Evolutionary conservation across 176 grass and related monocot genomes (phyloP).

Genomic region (Tillandsia fasciculata): DNA sequence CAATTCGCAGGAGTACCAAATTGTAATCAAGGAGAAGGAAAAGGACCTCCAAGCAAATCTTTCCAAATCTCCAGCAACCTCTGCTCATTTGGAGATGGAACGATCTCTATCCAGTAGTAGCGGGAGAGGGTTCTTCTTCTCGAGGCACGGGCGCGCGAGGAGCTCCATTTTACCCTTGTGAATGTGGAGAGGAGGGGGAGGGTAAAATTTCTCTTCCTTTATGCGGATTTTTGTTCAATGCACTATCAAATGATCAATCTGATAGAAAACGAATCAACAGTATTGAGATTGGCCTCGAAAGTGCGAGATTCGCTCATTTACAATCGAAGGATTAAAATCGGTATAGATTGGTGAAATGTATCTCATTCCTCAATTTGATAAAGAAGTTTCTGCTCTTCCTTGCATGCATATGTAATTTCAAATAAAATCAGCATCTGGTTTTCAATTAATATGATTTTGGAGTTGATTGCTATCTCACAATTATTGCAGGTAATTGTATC

Average conservation of each 20-base stretch:
- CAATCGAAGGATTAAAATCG: too few species aligned
- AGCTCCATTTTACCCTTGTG: constrained; percentile 48
- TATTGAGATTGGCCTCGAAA: neutral
- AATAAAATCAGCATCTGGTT: too few species aligned
- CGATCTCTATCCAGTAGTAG: constrained; percentile 14
- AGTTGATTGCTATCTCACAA: too few species aligned
- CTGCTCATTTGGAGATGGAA: constrained; percentile 14
- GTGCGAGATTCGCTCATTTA: neutral
- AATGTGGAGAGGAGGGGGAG: neutral
- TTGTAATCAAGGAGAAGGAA: constrained; percentile 11
- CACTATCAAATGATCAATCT: too few species aligned
- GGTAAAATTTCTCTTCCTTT: neutral
- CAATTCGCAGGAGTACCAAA: constrained; percentile 30
- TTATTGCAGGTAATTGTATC: too few species aligned
- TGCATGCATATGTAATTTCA: too few species aligned
- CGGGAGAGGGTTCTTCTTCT: constrained; percentile 45
- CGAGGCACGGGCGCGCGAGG: constrained; percentile 47
- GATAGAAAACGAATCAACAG: neutral
- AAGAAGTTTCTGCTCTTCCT: neutral
- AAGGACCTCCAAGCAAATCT: constrained; percentile 3
- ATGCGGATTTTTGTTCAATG: neutral
- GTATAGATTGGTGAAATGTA: neutral
- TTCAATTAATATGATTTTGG: too few species aligned
- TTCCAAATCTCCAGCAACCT: constrained; percentile 14
- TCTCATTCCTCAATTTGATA: neutral